phyloP scores from a whole-genome alignment of 1,284 basidiomycete species.

The Amylostereum areolatum region DNA sequence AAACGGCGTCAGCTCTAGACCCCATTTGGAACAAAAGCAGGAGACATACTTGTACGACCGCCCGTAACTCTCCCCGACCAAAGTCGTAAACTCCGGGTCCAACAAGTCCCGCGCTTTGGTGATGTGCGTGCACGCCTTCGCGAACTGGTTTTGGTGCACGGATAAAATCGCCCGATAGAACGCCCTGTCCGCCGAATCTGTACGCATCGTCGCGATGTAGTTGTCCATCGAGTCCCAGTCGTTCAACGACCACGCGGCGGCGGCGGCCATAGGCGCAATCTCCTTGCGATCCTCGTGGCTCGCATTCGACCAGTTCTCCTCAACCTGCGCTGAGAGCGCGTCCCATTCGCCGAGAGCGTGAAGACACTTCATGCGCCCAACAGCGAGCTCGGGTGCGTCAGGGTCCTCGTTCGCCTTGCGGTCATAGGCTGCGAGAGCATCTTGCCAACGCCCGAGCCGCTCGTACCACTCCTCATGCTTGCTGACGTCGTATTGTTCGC shows the following conservation, averaged over 20 bases:
- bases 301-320: constrained; percentile 85
- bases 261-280: constrained; percentile 95
- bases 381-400: constrained; percentile 65
- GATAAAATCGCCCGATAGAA: constrained; percentile 97
- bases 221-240: constrained; percentile 99
- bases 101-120: constrained; percentile 92
- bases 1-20: constrained; percentile 10
- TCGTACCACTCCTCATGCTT: constrained; percentile 98
- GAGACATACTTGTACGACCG: constrained; percentile 87
- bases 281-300: constrained; percentile 81
- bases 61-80: constrained; percentile 95
- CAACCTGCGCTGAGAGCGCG: constrained; percentile 80
- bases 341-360: constrained; percentile 99
- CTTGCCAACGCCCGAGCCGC: constrained; percentile 94
- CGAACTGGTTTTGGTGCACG: constrained; percentile 95
- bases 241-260: constrained; percentile 93
- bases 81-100: constrained; percentile 87
- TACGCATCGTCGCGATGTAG: constrained; percentile 92
- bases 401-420: constrained; percentile 70
- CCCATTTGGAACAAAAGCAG: neutral
- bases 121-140: constrained; percentile 87
- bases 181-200: constrained; percentile 89
- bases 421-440: constrained; percentile 87
- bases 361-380: constrained; percentile 92
- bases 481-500: constrained; percentile 79